Base-by-base conservation (phyloP, 1,284 basidiomycete species). In the Meira miltonrushii region DNA sequence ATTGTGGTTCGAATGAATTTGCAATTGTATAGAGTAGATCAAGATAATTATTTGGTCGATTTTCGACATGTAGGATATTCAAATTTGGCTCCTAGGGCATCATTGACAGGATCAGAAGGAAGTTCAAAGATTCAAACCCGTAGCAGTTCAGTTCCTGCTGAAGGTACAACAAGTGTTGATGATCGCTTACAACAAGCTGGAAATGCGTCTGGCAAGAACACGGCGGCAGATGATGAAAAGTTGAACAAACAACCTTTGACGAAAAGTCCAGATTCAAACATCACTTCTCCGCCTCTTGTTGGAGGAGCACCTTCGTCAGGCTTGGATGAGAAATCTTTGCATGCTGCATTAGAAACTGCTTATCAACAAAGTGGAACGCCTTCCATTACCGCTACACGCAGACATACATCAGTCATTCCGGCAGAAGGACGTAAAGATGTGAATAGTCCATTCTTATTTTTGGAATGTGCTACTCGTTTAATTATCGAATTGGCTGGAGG, bases 11-110 rank as follows among this genome's bases (percentile, higher is more conserved):
- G 94, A 25, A 96, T 97, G 93, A 95, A 97, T 80, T 83, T 98
- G 1, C 92, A 97, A 72, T 83, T 97, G 47, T 98, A 97, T 79
- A 88, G 90, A 82, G 91, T 97, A 25, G 94, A 98, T 78, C 87
- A 88, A 39, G 86, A 88, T 77, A 97, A 97, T 80, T 98, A 96
- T 79, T 85, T 98, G 37, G 95, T 98, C 63, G 94, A 98, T 78
- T 98, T 99, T 81, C 86, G 95, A 71, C 94, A 97, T 81, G 89
- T 96, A 76, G 91, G 90, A 71, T 90, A 93, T 62, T 92, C 92
- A 79, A 57, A 69, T n/a, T 61, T 78, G 44, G 62, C 28, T 33
- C 28, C 28, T 33, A 33, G 28, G 8, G 28, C 28, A 33, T 33
- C 28, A 4, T 33, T 33, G 28, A 3, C 28, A 4, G 28, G 8